Conservation (phyloP, 345 rosid genomes). For the Arabis alpina region DNA sequence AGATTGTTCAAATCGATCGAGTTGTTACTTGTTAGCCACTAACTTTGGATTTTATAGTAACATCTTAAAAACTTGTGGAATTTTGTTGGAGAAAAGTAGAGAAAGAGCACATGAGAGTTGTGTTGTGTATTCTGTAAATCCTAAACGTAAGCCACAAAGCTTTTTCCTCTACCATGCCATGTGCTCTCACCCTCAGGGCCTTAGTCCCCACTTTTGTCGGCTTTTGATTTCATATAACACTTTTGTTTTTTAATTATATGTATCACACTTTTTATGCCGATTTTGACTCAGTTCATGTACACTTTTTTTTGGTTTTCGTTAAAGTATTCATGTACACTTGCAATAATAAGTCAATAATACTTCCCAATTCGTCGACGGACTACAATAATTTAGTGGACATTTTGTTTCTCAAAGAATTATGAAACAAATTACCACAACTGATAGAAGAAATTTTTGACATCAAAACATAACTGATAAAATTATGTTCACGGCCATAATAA, state of each 20-base stretch:
- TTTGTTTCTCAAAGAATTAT: neutral
- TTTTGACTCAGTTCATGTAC: conserved; percentile 26
- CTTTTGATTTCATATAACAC: conserved; percentile 11
- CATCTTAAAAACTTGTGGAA: neutral
- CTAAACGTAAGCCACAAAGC: conserved; percentile 20
- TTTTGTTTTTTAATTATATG: neutral
- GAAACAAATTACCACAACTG: neutral
- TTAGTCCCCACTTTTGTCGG: conserved; percentile 3
- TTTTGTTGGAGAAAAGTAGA: neutral
- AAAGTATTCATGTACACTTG: neutral
- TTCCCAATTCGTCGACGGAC: conserved; percentile 17
- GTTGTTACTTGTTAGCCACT: conserved; percentile 4
- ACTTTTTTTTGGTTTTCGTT: too few relatives aligned
- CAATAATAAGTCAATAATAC: conserved; percentile 23
- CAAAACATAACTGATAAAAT: too few relatives aligned
- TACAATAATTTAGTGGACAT: neutral
- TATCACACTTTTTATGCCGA: conserved; percentile 29
- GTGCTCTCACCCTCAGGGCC: conserved; percentile 27
- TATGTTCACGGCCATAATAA: too few relatives aligned
- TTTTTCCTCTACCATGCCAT: conserved; percentile 29
- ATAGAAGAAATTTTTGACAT: neutral
- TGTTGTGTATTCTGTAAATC: conserved; percentile 25
- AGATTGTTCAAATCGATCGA: neutral
- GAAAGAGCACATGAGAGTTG: conserved; percentile 29
- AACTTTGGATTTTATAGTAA: neutral